A percentile compares a stretch with the other conserved stretches of the same genome.
Evolutionary conservation across 2,329 filamentous ascomycete genomes (phyloP).

Genomic region (Ophiocordyceps sinensis): DNA sequence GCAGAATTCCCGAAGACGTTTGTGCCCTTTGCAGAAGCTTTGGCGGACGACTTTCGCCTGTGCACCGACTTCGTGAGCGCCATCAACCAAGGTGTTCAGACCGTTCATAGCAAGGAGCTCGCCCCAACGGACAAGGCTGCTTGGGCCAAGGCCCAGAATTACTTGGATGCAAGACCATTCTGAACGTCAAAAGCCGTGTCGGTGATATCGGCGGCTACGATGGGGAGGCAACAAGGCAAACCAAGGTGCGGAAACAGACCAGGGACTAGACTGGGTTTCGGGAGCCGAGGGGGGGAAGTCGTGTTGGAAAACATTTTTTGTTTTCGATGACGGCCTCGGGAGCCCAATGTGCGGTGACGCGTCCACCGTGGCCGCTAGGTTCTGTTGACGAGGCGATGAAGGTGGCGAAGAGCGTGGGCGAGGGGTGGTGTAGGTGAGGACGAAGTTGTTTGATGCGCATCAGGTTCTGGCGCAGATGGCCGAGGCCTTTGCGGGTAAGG

Average conservation of each 20-base stretch:
- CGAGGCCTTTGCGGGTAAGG: no score
- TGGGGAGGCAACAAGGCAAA: not conserved
- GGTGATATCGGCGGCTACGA: not conserved
- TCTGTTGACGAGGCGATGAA: no score
- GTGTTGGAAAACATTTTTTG: not conserved
- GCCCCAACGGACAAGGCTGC: conserved; percentile 28
- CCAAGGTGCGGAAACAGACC: no score
- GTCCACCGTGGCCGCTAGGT: no score
- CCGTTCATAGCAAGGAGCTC: conserved; percentile 33
- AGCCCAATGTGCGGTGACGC: no score
- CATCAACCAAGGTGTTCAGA: conserved; percentile 41
- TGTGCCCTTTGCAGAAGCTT: conserved; percentile 43
- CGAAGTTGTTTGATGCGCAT: no score
- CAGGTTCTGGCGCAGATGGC: no score
- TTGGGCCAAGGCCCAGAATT: conserved; percentile 42
- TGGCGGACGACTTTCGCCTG: conserved; percentile 44
- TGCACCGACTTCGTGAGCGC: conserved; percentile 44
- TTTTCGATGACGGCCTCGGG: not conserved
- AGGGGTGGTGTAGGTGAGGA: no score
- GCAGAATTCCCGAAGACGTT: conserved; percentile 35
- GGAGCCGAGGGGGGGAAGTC: not conserved
- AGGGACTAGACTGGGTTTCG: no score
- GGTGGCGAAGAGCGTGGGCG: no score
- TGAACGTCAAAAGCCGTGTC: conserved; percentile 9
- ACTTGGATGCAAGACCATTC: conserved; percentile 30